phyloP scores from a whole-genome alignment of 176 grass and related monocot species.

The Hordeum marinum region DNA sequence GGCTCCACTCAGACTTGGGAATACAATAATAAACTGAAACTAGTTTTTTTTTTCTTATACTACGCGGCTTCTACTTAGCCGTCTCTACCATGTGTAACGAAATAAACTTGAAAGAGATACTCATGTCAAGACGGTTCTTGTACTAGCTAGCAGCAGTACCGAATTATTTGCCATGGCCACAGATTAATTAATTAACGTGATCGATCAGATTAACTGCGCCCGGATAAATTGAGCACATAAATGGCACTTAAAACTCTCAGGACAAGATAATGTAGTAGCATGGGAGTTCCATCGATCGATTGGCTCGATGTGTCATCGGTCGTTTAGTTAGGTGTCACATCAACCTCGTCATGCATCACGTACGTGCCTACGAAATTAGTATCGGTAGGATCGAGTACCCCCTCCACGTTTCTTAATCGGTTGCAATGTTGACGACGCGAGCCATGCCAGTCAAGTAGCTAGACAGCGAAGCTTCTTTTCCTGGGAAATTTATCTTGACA shows the following conservation, averaged over 20 bases:
- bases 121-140: not conserved
- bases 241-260: not conserved
- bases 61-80: not conserved
- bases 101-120: not conserved
- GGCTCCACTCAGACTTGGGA: not conserved
- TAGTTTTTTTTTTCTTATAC: not conserved
- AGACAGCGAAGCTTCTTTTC: not conserved
- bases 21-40: not conserved
- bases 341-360: not conserved
- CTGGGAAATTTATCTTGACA: not conserved
- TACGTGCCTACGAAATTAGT: not conserved
- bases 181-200: not conserved
- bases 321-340: conserved; percentile 17
- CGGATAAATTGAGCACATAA: no score
- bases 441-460: not conserved
- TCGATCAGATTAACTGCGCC: no score
- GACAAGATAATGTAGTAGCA: not conserved
- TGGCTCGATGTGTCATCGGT: not conserved
- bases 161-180: not conserved
- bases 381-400: not conserved
- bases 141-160: no score
- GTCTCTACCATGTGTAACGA: not conserved
- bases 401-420: conserved; percentile 18
- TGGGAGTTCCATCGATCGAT: not conserved
- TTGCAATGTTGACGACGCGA: not conserved